Evolutionary conservation across 495 filamentous ascomycete species (phyloP).

Genomic region (Melanomma pulvis-pyrius): DNA sequence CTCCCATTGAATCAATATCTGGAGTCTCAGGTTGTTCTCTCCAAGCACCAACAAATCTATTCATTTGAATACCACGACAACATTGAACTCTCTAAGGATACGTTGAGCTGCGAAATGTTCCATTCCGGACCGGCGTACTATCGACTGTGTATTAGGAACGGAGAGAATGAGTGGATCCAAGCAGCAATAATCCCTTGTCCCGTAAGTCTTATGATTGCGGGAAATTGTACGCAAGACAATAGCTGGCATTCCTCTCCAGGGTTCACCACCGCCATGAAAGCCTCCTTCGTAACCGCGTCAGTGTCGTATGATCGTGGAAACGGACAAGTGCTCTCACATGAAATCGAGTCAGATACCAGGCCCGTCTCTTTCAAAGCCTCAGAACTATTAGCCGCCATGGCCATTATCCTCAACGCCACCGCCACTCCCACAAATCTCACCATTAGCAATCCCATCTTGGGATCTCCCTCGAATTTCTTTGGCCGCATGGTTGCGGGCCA

Average conservation of each 20-base stretch:
- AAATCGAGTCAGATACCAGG: not conserved
- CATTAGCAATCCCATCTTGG: slow-evolving; percentile 14
- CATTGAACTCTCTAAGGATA: not conserved
- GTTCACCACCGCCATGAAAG: slow-evolving; percentile 15
- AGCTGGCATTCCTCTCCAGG: slow-evolving; percentile 9
- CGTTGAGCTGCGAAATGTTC: slow-evolving; percentile 1
- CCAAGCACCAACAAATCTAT: slow-evolving; percentile 23
- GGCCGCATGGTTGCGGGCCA: slow-evolving; percentile 25
- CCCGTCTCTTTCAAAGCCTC: not conserved
- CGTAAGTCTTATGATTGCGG: not conserved
- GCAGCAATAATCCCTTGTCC: slow-evolving; percentile 19
- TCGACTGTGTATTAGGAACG: slow-evolving; percentile 6
- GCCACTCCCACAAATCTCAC: not conserved
- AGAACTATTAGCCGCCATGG: slow-evolving; percentile 8
- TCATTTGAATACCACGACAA: slow-evolving; percentile 23
- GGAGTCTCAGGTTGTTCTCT: slow-evolving; percentile 6
- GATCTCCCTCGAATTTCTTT: slow-evolving; percentile 24
- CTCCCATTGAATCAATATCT: not conserved
- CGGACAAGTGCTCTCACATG: slow-evolving; percentile 14
- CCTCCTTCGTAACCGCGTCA: slow-evolving; percentile 25
- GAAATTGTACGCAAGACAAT: not conserved
- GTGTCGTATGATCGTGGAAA: slow-evolving; percentile 21
- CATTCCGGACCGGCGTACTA: slow-evolving; percentile 20
- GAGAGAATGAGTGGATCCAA: slow-evolving; percentile 1
- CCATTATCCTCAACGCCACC: slow-evolving; percentile 18